Percentiles rank a stretch among this genome's conserved stretches.
phyloP scores from a whole-genome alignment of 768 basidiomycete genomes.

The Leccinum arenicola region DNA sequence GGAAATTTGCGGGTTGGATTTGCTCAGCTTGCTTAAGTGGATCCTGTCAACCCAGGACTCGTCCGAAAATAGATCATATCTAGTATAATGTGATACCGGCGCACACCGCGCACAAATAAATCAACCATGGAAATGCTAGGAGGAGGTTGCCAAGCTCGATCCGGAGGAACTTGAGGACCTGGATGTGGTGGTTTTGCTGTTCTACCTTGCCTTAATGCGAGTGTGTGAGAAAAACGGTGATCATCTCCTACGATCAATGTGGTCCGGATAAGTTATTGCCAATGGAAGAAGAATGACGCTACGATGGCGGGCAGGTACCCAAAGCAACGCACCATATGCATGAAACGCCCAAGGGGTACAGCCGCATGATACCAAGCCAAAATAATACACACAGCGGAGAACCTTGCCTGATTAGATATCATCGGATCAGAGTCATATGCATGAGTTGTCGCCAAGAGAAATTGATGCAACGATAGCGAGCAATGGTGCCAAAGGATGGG shows the following conservation, averaged over 20 bases:
- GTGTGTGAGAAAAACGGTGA: neutral
- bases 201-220: neutral
- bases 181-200: neutral
- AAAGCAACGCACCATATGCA: neutral
- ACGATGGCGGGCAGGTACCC: neutral
- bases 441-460: neutral
- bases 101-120: neutral
- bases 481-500: neutral
- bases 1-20: neutral
- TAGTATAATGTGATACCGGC: neutral
- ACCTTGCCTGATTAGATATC: too few species aligned
- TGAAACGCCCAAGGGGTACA: neutral
- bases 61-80: neutral
- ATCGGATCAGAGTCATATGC: neutral
- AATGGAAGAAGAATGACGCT: neutral
- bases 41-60: neutral
- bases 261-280: neutral
- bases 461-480: neutral
- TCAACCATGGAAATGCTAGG: neutral
- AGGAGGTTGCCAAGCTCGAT: neutral
- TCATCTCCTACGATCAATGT: neutral
- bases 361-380: too few species aligned
- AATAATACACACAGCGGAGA: too few species aligned
- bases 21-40: neutral
- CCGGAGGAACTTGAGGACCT: neutral